Percentiles rank a stretch among this genome's conserved stretches.
Conservation (phyloP, 225 moss, liverwort and hornwort species). For the Sphagnum tenellum region DNA sequence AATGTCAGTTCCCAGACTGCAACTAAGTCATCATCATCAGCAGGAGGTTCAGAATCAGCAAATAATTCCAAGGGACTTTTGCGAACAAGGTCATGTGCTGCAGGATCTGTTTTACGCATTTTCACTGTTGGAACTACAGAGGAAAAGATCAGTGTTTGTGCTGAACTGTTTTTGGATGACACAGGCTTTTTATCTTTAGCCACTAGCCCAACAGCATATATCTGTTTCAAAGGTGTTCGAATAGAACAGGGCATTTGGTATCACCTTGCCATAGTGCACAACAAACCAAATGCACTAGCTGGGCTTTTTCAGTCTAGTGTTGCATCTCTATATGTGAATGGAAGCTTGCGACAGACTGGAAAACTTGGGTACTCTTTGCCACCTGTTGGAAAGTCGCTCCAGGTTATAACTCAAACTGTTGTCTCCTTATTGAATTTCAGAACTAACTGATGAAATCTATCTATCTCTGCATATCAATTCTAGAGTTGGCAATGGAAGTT, state of each 20-base stretch:
- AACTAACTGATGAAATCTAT: no score
- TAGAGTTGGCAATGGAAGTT: no score
- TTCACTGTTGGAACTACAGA: slow-evolving; percentile 77
- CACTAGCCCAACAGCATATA: slow-evolving; percentile 75
- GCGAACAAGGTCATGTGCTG: slow-evolving; percentile 31
- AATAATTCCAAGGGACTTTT: slow-evolving; percentile 18
- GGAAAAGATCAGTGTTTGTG: slow-evolving; percentile 62
- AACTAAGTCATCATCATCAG: slow-evolving; percentile 2
- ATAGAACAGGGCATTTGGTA: slow-evolving; percentile 89
- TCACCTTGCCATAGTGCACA: slow-evolving; percentile 79
- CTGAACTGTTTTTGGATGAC: slow-evolving; percentile 78
- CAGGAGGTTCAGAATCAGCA: slow-evolving; percentile 3
- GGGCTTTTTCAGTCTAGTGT: slow-evolving; percentile 94
- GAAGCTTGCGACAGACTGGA: slow-evolving; percentile 75
- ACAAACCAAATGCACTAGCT: slow-evolving; percentile 84
- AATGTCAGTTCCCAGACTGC: slow-evolving; percentile 23
- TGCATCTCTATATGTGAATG: slow-evolving; percentile 83
- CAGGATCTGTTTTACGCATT: slow-evolving; percentile 48
- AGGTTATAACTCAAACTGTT: slow-evolving; percentile 13
- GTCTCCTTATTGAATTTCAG: no score
- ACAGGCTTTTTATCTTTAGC: slow-evolving; percentile 67
- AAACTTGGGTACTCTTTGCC: slow-evolving; percentile 86
- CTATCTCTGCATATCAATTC: no score
- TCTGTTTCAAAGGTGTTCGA: slow-evolving; percentile 71
- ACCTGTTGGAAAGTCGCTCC: slow-evolving; percentile 62